Percentiles rank a stretch among this genome's conserved stretches.
These are phyloP conservation scores for Ophiostoma quercus DNA, from an alignment of 2,329 filamentous ascomycete species.

Conservation along the genomic window DNA sequence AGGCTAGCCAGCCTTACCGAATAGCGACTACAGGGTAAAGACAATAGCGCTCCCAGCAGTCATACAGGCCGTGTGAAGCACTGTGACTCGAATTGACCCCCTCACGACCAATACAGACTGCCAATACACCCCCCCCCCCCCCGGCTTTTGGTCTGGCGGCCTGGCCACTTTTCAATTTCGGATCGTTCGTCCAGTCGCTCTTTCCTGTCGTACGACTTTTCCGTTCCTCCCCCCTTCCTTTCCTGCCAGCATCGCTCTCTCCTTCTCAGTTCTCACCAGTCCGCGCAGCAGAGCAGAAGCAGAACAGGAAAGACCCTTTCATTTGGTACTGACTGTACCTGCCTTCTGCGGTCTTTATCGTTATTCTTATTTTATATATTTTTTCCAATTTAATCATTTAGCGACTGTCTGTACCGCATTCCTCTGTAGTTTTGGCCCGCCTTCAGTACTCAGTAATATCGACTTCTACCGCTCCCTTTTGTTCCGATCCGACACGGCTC, in stretches of 20 bases:
- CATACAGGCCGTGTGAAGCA: too few relatives aligned
- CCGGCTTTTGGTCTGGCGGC: constrained; percentile 16
- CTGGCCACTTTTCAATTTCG: constrained; percentile 19
- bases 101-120: too few relatives aligned
- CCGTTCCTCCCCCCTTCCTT: neutral
- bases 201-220: constrained; percentile 26
- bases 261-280: neutral
- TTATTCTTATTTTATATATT: neutral
- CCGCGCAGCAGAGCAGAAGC: neutral
- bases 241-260: constrained; percentile 20
- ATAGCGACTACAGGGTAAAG: too few relatives aligned
- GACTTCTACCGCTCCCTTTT: neutral
- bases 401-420: neutral
- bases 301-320: neutral
- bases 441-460: neutral
- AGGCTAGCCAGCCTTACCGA: too few relatives aligned
- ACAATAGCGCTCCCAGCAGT: too few relatives aligned
- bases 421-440: neutral
- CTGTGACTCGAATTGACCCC: too few relatives aligned
- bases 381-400: neutral
- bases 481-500: constrained; percentile 12
- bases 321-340: neutral
- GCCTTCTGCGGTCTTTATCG: neutral
- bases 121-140: neutral
- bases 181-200: constrained; percentile 15